phyloP scores from a whole-genome alignment of 1,284 basidiomycete genomes.

The Ceratobasidium sp. region DNA sequence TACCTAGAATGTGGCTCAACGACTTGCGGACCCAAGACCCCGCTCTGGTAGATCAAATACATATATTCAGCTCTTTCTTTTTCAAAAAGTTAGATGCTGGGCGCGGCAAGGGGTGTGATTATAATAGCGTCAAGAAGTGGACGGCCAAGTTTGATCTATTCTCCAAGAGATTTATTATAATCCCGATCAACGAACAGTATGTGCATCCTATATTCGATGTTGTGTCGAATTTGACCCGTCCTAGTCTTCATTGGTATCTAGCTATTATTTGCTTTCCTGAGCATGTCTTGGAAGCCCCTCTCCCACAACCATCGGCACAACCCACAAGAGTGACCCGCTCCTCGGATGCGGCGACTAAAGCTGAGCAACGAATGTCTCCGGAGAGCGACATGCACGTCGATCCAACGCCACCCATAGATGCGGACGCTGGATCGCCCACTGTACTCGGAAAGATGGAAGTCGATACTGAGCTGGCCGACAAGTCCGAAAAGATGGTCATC shows the following conservation, averaged over 20 bases:
- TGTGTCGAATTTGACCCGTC: background rate
- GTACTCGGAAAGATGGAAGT: conserved; percentile 38
- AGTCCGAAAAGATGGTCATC: conserved; percentile 11
- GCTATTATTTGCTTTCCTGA: conserved; percentile 89
- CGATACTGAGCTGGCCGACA: conserved; percentile 29
- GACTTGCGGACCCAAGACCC: conserved; percentile 62
- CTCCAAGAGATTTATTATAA: conserved; percentile 86
- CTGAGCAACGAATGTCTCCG: conserved; percentile 20
- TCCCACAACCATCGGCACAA: conserved; percentile 51
- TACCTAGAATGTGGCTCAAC: conserved; percentile 67
- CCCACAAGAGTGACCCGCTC: conserved; percentile 43
- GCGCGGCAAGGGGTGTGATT: conserved; percentile 50
- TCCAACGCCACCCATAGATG: conserved; percentile 3
- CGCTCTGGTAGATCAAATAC: conserved; percentile 71
- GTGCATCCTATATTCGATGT: conserved; percentile 47
- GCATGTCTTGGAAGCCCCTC: conserved; percentile 48
- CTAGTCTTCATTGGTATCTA: conserved; percentile 94
- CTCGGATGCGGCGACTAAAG: conserved; percentile 13
- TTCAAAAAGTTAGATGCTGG: conserved; percentile 77
- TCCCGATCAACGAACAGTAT: conserved; percentile 96
- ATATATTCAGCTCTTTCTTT: conserved; percentile 97
- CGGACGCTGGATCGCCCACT: conserved; percentile 22
- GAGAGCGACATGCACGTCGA: conserved; percentile 9
- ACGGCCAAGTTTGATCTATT: conserved; percentile 88
- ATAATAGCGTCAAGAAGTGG: conserved; percentile 90